Conservation (phyloP, 1,284 basidiomycete species). For the Ganoderma lucidum region DNA sequence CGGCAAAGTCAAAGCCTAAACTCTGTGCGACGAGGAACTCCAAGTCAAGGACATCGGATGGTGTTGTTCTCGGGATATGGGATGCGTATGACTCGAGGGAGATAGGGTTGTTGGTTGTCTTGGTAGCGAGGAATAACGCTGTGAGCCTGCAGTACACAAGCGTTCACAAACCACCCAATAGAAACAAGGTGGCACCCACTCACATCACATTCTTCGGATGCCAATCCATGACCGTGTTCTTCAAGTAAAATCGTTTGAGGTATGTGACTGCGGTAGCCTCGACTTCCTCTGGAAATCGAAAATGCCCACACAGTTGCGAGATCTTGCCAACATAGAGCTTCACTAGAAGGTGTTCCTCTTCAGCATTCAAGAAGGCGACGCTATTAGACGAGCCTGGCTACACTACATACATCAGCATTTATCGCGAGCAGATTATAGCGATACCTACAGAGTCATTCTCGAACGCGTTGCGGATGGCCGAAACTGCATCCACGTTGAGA, state of each 20-base stretch:
- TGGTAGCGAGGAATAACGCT: constrained; percentile 93
- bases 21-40: constrained; percentile 97
- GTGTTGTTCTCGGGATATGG: constrained; percentile 80
- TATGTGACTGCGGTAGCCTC: constrained; percentile 93
- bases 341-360: constrained; percentile 90
- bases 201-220: constrained; percentile 99
- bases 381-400: constrained; percentile 74
- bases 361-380: constrained; percentile 77
- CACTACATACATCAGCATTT: constrained; percentile 23
- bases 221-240: constrained; percentile 99
- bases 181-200: constrained; percentile 39
- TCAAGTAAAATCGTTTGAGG: constrained; percentile 96
- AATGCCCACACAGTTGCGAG: constrained; percentile 84
- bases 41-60: constrained; percentile 87
- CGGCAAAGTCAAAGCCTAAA: constrained; percentile 91
- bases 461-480: constrained; percentile 77
- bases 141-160: constrained; percentile 75
- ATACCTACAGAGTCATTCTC: constrained; percentile 80
- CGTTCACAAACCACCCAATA: not conserved
- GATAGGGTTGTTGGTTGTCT: constrained; percentile 95
- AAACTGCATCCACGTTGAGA: constrained; percentile 79
- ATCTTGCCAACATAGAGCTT: constrained; percentile 91
- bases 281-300: constrained; percentile 91
- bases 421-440: not conserved
- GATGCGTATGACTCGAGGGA: constrained; percentile 86